Evolutionary conservation across 805 yeast genomes (phyloP).

Genomic region (Sugiyamaella smithiae): DNA sequence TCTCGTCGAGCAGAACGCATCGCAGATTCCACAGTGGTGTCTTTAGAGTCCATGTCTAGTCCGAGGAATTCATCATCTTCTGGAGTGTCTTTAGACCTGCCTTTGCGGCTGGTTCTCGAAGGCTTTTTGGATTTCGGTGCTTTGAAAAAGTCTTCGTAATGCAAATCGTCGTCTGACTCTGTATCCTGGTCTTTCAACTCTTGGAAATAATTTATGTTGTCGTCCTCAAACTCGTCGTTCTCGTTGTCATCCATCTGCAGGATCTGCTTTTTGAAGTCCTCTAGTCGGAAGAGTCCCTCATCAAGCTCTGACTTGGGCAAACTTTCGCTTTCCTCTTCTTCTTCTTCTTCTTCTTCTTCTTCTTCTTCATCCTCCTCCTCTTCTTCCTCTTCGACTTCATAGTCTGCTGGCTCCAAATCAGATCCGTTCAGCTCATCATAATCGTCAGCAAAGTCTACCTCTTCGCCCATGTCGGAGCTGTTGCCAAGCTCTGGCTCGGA

Average conservation of each 20-base stretch:
- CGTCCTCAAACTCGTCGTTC: slow-evolving; percentile 46
- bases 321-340: slow-evolving; percentile 28
- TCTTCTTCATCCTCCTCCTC: slow-evolving; percentile 29
- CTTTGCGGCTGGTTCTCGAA: slow-evolving; percentile 12
- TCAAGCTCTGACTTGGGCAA: slow-evolving; percentile 47
- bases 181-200: slow-evolving; percentile 41
- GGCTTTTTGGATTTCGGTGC: slow-evolving; percentile 29
- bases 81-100: slow-evolving; percentile 9
- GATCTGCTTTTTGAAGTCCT: slow-evolving; percentile 76
- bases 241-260: slow-evolving; percentile 54
- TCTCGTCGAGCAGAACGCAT: slow-evolving; percentile 35
- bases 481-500: slow-evolving; percentile 28
- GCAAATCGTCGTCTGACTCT: slow-evolving; percentile 41
- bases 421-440: slow-evolving; percentile 30
- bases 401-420: slow-evolving; percentile 29
- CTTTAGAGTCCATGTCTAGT: slow-evolving; percentile 26
- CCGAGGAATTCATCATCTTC: slow-evolving; percentile 26
- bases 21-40: slow-evolving; percentile 28
- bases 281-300: slow-evolving; percentile 81
- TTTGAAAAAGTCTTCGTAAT: slow-evolving; percentile 41
- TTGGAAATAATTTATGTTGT: slow-evolving; percentile 46
- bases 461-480: slow-evolving; percentile 30
- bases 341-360: slow-evolving; percentile 30
- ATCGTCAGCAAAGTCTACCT: slow-evolving; percentile 27
- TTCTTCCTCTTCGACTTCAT: slow-evolving; percentile 35